Base-by-base conservation (phyloP, 768 basidiomycete genomes). In the Kwoniella dendrophila region DNA sequence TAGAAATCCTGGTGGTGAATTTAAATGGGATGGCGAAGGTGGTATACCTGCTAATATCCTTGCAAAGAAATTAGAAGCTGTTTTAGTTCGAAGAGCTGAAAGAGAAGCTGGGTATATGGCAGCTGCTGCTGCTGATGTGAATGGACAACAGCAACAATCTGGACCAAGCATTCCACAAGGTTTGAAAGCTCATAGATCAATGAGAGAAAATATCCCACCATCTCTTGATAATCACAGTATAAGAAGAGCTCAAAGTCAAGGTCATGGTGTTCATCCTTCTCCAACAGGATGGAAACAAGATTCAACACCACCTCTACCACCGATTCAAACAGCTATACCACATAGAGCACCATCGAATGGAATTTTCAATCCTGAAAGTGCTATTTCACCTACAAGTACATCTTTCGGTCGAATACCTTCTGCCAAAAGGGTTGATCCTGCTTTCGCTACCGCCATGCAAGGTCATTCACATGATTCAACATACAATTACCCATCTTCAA, bases 21-120 rank as follows among this genome's bases (percentile, higher is more conserved):
- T 60, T 8, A 52, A 58, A 2, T 77, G 76, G 76, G 63, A 73
- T 53, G 76, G 76, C 8, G 76, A 78, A 63, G 74, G 74, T 30
- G 76, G 76, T 32, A 63, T 78, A 22, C 74, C 72, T 0, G 72
- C 74, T 12, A 55, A 62, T 29, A 41, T 69, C 11, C 56, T 76
- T 10, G 22, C 7, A 2, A 34, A 32, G 14, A 67, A 64, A 58
- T 56, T 78, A 45, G 69, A 76, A 44, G 41, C 12, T 2, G 59
- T 65, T 12, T 18, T 48, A 5, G 34, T 45, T 8, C 22, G 30
- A 27, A n/a, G 59, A 45, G 44, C 53, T 30, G 29, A 55, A 27
- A 44, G 38, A 30, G 45, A 55, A 30, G 59, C n/a, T n/a, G n/a
- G n/a, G n/a, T n/a, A n/a, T n/a, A n/a, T n/a, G n/a, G n/a, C 51